Base-by-base conservation (phyloP, 2,329 filamentous ascomycete genomes). In the Pyricularia grisea region DNA sequence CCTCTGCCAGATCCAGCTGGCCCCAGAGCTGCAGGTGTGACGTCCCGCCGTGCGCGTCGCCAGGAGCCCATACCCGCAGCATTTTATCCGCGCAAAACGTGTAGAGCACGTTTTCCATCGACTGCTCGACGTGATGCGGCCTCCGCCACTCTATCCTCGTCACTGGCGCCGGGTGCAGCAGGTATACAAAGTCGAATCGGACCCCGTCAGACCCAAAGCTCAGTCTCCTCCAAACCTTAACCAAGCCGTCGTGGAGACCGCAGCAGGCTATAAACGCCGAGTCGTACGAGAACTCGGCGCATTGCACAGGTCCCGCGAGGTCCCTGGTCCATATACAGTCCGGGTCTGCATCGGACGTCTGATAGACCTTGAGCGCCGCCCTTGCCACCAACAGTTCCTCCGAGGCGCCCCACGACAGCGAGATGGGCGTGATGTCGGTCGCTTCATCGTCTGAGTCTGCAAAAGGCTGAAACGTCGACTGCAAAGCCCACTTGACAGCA, bases 151-250 rank as follows among this genome's bases (percentile, higher is more conserved):
- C 90, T 70, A 97, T 80, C 70, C 87, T 88, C 3, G 92, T 94
- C n/a, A 99, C 88, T 0, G 90, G 80, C 30, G 87, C 84, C 0
- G 93, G 92, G 77, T 99, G 95, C n/a, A 89, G 84, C 1, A 99
- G 87, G 78, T 98, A 98, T 31, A 90, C 89, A 74, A 97, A 90
- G 74, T 98, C 94, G 78, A 98, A 98, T 69, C 91, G 86, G 58
- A 93, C 90, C 73, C 96, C 91, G 70, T 93, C 90, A 0, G 88
- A 86, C 17, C 93, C 93, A 76, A 94, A 97, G 10, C 91, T 91
- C 28, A 97, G 82, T 68, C 94, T 87, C 72, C 93, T 88, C 95
- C 96, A 99, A 74, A 98, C 87, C 80, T 99, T 98, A 73, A 97
- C 89, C 25, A 98, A 81, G 67, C 90, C 86, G 78, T 98, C 95